A percentile compares a stretch with the other conserved stretches of the same genome.
phyloP scores from a whole-genome alignment of 2,329 filamentous ascomycete genomes.

The Diaporthe caulivora region DNA sequence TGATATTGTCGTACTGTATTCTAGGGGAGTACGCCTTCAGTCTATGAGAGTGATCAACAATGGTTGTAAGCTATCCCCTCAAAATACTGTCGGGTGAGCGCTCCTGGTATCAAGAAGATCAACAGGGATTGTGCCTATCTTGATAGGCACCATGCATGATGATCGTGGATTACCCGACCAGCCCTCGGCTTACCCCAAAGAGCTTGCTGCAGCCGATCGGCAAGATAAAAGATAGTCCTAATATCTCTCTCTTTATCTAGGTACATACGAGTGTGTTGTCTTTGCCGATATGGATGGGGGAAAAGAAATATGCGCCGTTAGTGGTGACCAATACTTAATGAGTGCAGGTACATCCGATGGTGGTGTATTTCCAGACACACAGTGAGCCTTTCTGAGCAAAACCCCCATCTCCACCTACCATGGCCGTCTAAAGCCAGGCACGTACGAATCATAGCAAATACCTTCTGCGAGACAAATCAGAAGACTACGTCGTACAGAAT shows the following conservation, averaged over 20 bases:
- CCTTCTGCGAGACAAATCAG: too few species aligned
- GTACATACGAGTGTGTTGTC: too few species aligned
- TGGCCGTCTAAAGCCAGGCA: too few species aligned
- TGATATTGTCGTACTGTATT: neutral
- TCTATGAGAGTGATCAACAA: neutral
- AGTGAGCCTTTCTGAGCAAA: too few species aligned
- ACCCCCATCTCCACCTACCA: too few species aligned
- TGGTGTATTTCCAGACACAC: too few species aligned
- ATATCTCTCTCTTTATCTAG: neutral
- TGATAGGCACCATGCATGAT: slow-evolving; percentile 3
- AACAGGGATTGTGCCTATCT: neutral
- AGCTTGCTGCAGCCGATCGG: neutral
- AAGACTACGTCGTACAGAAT: too few species aligned
- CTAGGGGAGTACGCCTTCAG: neutral
- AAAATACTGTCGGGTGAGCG: neutral
- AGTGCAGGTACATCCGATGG: too few species aligned
- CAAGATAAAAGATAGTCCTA: neutral
- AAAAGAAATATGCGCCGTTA: too few species aligned
- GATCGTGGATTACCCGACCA: neutral
- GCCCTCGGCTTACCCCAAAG: neutral
- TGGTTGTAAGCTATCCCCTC: neutral
- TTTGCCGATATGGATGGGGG: too few species aligned
- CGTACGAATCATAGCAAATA: too few species aligned
- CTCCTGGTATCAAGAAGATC: neutral
- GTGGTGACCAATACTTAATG: too few species aligned